A percentile compares a stretch with the other conserved stretches of the same genome.
These are phyloP conservation scores for Fraxinus sp. DNA, from an alignment of 305 asterid genomes.

Conservation along the genomic window DNA sequence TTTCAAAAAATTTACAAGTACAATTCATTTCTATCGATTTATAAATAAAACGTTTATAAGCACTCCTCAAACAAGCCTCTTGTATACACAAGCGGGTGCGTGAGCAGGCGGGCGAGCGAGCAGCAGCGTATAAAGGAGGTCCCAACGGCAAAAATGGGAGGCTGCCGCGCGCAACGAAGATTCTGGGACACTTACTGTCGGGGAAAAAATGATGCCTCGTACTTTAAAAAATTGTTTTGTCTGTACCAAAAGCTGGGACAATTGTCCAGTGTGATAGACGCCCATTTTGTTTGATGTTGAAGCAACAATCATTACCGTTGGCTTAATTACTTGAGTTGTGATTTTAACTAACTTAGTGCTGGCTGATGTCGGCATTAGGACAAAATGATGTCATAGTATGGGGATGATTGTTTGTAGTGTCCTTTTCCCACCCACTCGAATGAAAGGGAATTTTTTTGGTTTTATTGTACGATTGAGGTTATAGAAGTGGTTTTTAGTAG, in stretches of 20 bases:
- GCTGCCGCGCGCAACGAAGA: conserved; percentile 32
- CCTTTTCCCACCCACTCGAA: not conserved
- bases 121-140: not conserved
- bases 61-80: not conserved
- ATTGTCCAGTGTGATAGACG: conserved; percentile 38
- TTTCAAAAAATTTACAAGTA: not conserved
- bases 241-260: conserved; percentile 10
- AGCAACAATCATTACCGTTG: conserved; percentile 44
- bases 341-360: conserved; percentile 20
- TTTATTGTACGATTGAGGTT: not conserved
- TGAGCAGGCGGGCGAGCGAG: no score
- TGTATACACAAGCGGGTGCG: no score
- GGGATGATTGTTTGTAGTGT: not conserved
- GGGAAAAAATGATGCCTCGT: not conserved
- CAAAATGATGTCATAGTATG: conserved; percentile 22
- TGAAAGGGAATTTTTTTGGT: not conserved
- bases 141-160: not conserved
- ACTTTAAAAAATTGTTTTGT: not conserved
- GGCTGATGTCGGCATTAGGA: conserved; percentile 7
- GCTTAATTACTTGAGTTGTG: conserved; percentile 10
- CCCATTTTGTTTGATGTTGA: conserved; percentile 31
- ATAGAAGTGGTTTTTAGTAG: not conserved
- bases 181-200: not conserved
- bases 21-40: no score
- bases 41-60: not conserved